These are phyloP conservation scores for Epichloe coenophiala DNA, from an alignment of 2,329 filamentous ascomycete genomes.

Conservation along the genomic window DNA sequence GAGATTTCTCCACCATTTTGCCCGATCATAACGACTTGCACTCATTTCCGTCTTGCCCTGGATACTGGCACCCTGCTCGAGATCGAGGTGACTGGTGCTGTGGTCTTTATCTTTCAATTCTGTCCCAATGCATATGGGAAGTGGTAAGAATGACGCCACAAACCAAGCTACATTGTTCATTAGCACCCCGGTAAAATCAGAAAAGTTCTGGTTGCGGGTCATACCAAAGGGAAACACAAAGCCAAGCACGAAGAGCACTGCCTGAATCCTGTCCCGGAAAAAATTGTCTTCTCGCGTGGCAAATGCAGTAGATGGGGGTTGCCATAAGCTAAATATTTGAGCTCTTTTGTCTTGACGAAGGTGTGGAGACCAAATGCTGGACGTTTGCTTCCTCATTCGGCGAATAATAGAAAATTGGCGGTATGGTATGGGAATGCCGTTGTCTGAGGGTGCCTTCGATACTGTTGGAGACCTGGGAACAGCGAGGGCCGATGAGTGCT, in stretches of 20 bases:
- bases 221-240: constrained; percentile 64
- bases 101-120: constrained; percentile 36
- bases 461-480: constrained; percentile 18
- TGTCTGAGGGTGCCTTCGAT: not conserved
- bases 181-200: constrained; percentile 1
- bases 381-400: constrained; percentile 33
- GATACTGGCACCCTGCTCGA: constrained; percentile 21
- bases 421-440: constrained; percentile 20
- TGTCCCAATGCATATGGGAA: constrained; percentile 44
- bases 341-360: constrained; percentile 49
- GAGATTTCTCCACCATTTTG: constrained; percentile 45
- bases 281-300: constrained; percentile 45
- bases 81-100: constrained; percentile 26
- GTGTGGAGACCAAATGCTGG: constrained; percentile 62
- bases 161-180: constrained; percentile 51
- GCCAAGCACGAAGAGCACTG: constrained; percentile 60
- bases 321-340: constrained; percentile 51
- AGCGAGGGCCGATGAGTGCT: constrained; percentile 34
- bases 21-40: constrained; percentile 34
- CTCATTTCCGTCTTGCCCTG: constrained; percentile 27
- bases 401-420: constrained; percentile 16
- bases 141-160: constrained; percentile 58
- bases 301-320: constrained; percentile 57
- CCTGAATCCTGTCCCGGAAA: constrained; percentile 61
- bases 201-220: constrained; percentile 13